phyloP scores from a whole-genome alignment of 1,284 basidiomycete species.

The Clitocybe nebularis region DNA sequence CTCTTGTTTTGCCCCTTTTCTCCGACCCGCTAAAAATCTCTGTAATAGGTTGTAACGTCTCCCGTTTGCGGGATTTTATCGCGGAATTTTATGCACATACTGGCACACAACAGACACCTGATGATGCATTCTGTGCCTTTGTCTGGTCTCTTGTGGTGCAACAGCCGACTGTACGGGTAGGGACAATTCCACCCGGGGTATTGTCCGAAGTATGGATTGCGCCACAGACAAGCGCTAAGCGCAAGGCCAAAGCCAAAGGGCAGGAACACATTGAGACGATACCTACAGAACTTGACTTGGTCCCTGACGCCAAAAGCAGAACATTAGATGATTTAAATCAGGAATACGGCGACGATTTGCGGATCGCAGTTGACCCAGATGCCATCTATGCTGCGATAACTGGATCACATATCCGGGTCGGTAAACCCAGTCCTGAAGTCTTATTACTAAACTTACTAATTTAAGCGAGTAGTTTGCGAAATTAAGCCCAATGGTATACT shows the following conservation, averaged over 20 bases:
- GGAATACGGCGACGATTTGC: conserved; percentile 57
- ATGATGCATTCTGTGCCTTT: conserved; percentile 75
- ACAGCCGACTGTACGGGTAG: conserved; percentile 69
- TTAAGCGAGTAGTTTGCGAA: conserved; percentile 59
- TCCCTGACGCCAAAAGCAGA: conserved; percentile 49
- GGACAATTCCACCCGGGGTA: conserved; percentile 53
- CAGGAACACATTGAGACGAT: conserved; percentile 40
- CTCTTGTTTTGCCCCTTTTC: conserved; percentile 12
- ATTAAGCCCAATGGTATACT: conserved; percentile 80
- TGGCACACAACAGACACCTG: conserved; percentile 48
- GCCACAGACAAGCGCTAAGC: conserved; percentile 60
- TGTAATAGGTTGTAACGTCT: conserved; percentile 61
- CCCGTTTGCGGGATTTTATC: conserved; percentile 67
- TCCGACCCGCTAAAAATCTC: conserved; percentile 4
- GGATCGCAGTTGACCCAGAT: conserved; percentile 73
- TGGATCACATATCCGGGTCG: conserved; percentile 75
- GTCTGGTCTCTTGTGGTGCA: conserved; percentile 76
- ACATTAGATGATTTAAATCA: conserved; percentile 50
- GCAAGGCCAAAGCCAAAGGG: conserved; percentile 56
- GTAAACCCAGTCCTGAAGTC: conserved; percentile 21
- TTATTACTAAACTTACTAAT: conserved; percentile 10
- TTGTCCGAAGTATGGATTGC: conserved; percentile 71
- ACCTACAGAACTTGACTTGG: conserved; percentile 44
- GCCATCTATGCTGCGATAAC: conserved; percentile 76
- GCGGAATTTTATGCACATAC: conserved; percentile 54